Evolutionary conservation across 75 land plant species (phyloP).

Genomic region (Isoetes taiwanensis): DNA sequence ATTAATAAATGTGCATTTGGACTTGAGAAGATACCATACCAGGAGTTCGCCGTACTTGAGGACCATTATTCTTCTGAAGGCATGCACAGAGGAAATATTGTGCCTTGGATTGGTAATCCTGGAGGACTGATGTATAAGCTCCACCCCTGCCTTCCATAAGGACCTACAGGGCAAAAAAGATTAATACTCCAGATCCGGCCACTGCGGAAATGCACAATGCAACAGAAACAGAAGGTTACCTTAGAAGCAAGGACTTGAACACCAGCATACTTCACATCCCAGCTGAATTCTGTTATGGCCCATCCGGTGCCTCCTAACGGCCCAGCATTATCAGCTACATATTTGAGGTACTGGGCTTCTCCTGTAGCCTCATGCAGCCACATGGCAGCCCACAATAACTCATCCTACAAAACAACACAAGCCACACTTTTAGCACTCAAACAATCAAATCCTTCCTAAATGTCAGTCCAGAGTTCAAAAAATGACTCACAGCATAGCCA

Average conservation of each 20-base stretch:
- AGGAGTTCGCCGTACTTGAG: constrained; percentile 40
- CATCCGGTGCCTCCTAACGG: constrained; percentile 48
- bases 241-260: constrained; percentile 51
- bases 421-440: no score
- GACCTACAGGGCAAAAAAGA: constrained; percentile 8
- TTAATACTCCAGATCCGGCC: not conserved
- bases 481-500: constrained; percentile 27
- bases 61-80: constrained; percentile 43
- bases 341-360: constrained; percentile 32
- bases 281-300: constrained; percentile 49
- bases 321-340: constrained; percentile 32
- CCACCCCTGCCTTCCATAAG: constrained; percentile 34
- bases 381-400: constrained; percentile 66
- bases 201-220: not conserved
- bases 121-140: constrained; percentile 9
- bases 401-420: constrained; percentile 39
- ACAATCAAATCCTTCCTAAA: no score
- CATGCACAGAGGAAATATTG: constrained; percentile 55
- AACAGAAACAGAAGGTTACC: constrained; percentile 29
- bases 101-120: constrained; percentile 45
- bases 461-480: not conserved
- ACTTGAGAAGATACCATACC: constrained; percentile 17
- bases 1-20: not conserved
- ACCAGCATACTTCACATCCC: constrained; percentile 84
- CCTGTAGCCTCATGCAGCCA: constrained; percentile 63